These are phyloP conservation scores for Arthrobotrys sphaeroides DNA, from an alignment of 2,329 filamentous ascomycete genomes.

Conservation along the genomic window DNA sequence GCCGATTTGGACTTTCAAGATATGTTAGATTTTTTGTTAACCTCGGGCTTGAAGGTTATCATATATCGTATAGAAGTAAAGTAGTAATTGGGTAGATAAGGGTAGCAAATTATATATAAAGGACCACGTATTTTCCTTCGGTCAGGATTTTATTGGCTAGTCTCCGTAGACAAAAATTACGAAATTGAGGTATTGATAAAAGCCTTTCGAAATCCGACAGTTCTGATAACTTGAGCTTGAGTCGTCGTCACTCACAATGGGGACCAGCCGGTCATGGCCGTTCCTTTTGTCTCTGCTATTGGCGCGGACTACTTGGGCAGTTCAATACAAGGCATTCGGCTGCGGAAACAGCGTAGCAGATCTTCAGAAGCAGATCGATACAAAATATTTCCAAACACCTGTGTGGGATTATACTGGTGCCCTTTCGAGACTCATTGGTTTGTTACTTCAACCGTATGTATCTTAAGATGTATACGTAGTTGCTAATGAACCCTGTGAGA, in stretches of 20 bases:
- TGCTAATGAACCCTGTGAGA: too few species aligned
- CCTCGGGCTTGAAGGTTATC: too few species aligned
- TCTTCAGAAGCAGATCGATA: slow-evolving; percentile 26
- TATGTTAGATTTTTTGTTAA: too few species aligned
- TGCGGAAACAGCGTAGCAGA: slow-evolving; percentile 24
- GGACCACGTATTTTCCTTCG: neutral
- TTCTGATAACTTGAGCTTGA: too few species aligned
- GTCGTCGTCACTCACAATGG: too few species aligned
- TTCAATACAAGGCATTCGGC: slow-evolving; percentile 24
- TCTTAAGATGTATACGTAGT: neutral
- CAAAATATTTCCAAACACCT: slow-evolving; percentile 11
- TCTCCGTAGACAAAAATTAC: too few species aligned
- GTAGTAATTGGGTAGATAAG: too few species aligned
- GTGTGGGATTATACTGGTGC: slow-evolving; percentile 5
- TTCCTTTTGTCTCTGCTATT: neutral
- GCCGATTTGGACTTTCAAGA: neutral
- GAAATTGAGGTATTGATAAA: too few species aligned
- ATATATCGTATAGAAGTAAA: too few species aligned
- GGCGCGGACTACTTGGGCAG: neutral
- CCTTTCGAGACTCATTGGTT: slow-evolving; percentile 21
- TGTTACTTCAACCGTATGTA: neutral
- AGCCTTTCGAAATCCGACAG: too few species aligned
- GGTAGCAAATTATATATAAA: too few species aligned
- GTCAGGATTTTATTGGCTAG: too few species aligned
- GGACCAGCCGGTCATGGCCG: neutral